These are phyloP conservation scores for Colletotrichum trifolii DNA, from an alignment of 2,329 filamentous ascomycete species.

Conservation along the genomic window DNA sequence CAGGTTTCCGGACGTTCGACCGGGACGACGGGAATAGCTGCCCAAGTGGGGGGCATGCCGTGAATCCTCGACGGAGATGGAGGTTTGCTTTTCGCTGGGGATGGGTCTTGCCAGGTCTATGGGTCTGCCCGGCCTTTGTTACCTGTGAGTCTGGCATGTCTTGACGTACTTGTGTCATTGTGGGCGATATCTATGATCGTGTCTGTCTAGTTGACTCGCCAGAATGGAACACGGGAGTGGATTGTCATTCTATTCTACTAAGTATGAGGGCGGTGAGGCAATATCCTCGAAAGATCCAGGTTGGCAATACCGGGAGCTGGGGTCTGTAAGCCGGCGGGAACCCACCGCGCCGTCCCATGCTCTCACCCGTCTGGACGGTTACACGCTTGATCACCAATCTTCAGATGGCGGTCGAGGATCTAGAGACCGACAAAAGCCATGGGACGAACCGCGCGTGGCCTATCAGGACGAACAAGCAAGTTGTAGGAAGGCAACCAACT, in stretches of 20 bases:
- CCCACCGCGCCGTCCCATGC: conserved; percentile 10
- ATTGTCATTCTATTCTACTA: neutral
- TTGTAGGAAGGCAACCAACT: conserved; percentile 1
- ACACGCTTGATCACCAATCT: neutral
- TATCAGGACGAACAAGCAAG: neutral
- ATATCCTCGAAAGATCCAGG: neutral
- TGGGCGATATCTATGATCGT: conserved; percentile 24
- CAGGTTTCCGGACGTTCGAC: neutral
- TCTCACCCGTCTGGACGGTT: neutral
- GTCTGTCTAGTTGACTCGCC: neutral
- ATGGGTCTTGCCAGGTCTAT: neutral
- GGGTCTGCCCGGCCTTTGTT: neutral
- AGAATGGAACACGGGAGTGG: neutral
- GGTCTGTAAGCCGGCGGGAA: neutral
- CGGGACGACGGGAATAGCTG: neutral
- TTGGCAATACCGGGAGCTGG: no score
- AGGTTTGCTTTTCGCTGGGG: neutral
- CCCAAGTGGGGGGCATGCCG: neutral
- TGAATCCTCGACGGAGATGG: conserved; percentile 31
- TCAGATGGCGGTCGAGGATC: conserved; percentile 2
- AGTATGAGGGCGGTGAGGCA: neutral
- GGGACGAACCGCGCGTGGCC: conserved; percentile 8
- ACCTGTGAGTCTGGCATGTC: conserved; percentile 19
- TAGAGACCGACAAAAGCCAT: neutral
- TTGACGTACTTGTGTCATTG: conserved; percentile 1